phyloP scores from a whole-genome alignment of 768 basidiomycete genomes.

The Gelatoporia subvermispora region DNA sequence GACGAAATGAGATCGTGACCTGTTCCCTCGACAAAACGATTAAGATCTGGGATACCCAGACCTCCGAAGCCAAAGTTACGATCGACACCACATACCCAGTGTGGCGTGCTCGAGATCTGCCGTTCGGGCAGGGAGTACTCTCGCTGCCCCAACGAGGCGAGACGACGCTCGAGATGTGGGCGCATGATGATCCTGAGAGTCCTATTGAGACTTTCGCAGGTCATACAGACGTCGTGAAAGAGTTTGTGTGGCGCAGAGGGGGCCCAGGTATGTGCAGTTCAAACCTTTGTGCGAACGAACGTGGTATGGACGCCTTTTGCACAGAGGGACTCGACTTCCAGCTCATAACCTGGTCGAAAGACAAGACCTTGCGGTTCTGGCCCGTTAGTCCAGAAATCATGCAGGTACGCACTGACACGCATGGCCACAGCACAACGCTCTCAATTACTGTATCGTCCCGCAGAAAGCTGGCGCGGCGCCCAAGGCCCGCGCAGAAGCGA shows the following conservation, averaged over 20 bases:
- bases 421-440: background rate
- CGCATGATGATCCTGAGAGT: slow-evolving; percentile 33
- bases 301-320: background rate
- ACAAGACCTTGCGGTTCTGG: slow-evolving; percentile 88
- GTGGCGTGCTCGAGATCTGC: slow-evolving; percentile 89
- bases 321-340: slow-evolving; percentile 49
- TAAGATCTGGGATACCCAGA: slow-evolving; percentile 73
- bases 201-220: slow-evolving; percentile 80
- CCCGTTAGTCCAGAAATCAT: slow-evolving; percentile 70
- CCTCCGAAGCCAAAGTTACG: slow-evolving; percentile 9
- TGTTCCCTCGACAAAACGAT: slow-evolving; percentile 94
- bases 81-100: slow-evolving; percentile 85
- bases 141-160: slow-evolving; percentile 86
- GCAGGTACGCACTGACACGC: slow-evolving; percentile 42
- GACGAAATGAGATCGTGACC: slow-evolving; percentile 78
- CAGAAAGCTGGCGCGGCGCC: slow-evolving; percentile 25
- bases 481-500: slow-evolving; percentile 6
- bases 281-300: background rate
- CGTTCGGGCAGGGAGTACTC: slow-evolving; percentile 86
- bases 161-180: slow-evolving; percentile 82
- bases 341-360: slow-evolving; percentile 81
- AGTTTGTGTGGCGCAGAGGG: slow-evolving; percentile 92
- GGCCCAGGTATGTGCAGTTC: slow-evolving; percentile 38
- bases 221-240: slow-evolving; percentile 91
- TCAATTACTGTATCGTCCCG: background rate